Evolutionary conservation across 352 stramenopile species (phyloP), one percentile per base, ranked within the genome.

Genomic region (Thalassiosira livingstoniorum): DNA sequence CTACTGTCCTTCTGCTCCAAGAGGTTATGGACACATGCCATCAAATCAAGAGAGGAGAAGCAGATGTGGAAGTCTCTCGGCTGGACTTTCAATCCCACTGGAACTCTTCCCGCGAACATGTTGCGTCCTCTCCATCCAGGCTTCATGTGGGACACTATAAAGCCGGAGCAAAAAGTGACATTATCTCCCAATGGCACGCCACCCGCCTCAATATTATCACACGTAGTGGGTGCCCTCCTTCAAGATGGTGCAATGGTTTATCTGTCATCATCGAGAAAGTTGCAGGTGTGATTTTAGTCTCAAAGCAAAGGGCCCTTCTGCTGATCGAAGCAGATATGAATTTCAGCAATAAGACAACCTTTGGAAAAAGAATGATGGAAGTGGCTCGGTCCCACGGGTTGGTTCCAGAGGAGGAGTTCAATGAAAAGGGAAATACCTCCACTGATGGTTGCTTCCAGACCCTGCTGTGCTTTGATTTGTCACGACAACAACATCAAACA

Each of bases 231-330:
- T 65, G 43, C 31, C 58, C 61, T 4, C 70, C 70, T 2, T 13
- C 27, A 4, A 10, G 70, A 23, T 72, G 60, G 60, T 29, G 70
- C 11, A 34, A 47, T 31, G 75, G 65, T 4, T 25, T 82, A 7
- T 58, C 42, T 1, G 61, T 73, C 0, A 83, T 83, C 45, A 29
- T 83, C 11, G 60, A 78, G 31, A 83, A 83, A 51, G 35, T 72
- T 39, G 37, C 39, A 2, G 65, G 75, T 18, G 25, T 70, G 37
- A 31, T 27, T 25, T 47, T 74, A 0, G 75, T 82, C 13, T 63
- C 60, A 15, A 82, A 82, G 39, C 60, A 18, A 51, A 10, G 42
- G 18, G 42, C 42, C 10, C 10, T 51, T 51, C 18, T 51, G 18
- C 18, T 51, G 18, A 51, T 51, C 10, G 42, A 51, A 18, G 42